phyloP scores from a whole-genome alignment of 2,329 filamentous ascomycete species.

The Dothideomycetes sp. region DNA sequence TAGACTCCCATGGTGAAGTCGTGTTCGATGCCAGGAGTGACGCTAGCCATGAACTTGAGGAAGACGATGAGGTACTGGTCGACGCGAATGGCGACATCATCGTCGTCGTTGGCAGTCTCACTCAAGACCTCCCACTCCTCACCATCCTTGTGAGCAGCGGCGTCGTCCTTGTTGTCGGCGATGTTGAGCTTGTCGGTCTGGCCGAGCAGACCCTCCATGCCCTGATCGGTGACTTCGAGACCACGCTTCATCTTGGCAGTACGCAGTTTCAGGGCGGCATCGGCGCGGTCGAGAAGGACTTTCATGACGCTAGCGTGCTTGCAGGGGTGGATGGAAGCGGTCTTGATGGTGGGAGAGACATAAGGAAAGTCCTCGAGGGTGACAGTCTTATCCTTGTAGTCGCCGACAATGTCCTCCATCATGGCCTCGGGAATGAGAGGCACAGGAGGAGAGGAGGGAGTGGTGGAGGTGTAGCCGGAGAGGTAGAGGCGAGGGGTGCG shows the following conservation, averaged over 20 bases:
- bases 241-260: conserved; percentile 64
- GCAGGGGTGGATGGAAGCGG: conserved; percentile 93
- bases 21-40: conserved; percentile 94
- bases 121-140: conserved; percentile 55
- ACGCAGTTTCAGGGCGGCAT: conserved; percentile 81
- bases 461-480: conserved; percentile 65
- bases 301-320: conserved; percentile 98
- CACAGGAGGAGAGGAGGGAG: conserved; percentile 45
- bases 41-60: conserved; percentile 62
- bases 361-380: conserved; percentile 96
- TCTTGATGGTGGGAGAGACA: conserved; percentile 83
- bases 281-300: conserved; percentile 85
- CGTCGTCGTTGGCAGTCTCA: conserved; percentile 49
- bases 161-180: conserved; percentile 38
- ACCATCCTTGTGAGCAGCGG: conserved; percentile 29
- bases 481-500: conserved; percentile 91
- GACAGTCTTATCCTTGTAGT: conserved; percentile 98
- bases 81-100: conserved; percentile 73
- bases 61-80: conserved; percentile 84
- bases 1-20: conserved; percentile 95
- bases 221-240: conserved; percentile 37
- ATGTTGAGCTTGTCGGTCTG: conserved; percentile 58
- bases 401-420: conserved; percentile 95
- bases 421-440: conserved; percentile 74
- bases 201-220: conserved; percentile 78